Percentiles rank a stretch among this genome's conserved stretches.
These are phyloP conservation scores for Nicotiana sylvestris DNA, from an alignment of 257 asterid genomes.

Conservation along the genomic window DNA sequence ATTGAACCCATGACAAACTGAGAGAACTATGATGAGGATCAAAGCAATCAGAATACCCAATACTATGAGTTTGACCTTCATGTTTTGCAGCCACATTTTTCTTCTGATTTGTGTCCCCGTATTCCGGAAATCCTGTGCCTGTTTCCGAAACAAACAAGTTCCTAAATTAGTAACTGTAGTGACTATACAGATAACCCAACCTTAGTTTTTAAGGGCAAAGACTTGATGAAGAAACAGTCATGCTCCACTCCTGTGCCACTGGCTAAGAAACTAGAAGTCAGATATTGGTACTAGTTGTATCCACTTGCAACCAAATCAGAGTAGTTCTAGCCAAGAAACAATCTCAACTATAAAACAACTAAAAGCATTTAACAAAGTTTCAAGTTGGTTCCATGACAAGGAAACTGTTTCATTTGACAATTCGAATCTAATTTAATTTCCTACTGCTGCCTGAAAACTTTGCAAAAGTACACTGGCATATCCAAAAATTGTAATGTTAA, in stretches of 20 bases:
- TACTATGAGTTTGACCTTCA: constrained; percentile 59
- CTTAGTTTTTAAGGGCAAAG: neutral
- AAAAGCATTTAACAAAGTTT: neutral
- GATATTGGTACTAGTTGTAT: neutral
- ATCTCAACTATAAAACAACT: neutral
- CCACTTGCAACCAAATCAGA: neutral
- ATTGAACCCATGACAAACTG: constrained; percentile 51
- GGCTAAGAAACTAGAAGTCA: neutral
- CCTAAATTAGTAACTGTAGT: neutral
- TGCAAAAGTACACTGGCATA: neutral
- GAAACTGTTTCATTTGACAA: neutral
- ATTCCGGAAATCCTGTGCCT: constrained; percentile 60
- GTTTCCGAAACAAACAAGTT: neutral
- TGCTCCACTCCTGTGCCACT: neutral
- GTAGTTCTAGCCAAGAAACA: neutral
- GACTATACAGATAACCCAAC: neutral
- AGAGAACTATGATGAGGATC: constrained; percentile 35
- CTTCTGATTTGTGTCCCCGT: constrained; percentile 47
- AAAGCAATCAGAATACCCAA: constrained; percentile 30
- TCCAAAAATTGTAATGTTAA: neutral
- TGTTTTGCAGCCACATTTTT: constrained; percentile 59
- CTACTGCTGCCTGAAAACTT: neutral
- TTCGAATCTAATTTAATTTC: neutral
- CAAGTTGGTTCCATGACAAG: neutral
- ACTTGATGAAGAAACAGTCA: neutral